Conservation (phyloP, 176 grass and related monocot species). For the Microstegium vimineum region DNA sequence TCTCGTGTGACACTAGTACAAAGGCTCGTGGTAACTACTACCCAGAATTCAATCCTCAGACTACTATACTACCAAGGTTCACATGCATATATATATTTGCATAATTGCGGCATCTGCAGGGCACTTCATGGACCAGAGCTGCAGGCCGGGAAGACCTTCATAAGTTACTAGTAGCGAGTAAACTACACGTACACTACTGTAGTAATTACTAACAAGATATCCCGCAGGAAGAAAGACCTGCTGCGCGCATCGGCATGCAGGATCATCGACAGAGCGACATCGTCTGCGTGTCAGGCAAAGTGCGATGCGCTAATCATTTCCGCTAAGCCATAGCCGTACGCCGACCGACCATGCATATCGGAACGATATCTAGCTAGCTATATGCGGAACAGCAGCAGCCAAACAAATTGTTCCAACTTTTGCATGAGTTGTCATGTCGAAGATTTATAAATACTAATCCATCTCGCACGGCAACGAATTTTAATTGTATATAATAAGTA, state of each 20-base stretch:
- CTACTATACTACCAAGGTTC: background rate
- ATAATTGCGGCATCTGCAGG: background rate
- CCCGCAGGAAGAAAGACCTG: background rate
- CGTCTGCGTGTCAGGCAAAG: slow-evolving; percentile 16
- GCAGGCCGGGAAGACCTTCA: background rate
- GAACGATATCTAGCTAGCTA: background rate
- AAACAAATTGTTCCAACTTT: background rate
- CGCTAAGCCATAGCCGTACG: background rate
- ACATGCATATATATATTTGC: background rate
- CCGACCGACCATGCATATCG: background rate
- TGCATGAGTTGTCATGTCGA: slow-evolving; percentile 31
- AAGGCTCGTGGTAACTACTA: too few species aligned
- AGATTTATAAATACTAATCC: background rate
- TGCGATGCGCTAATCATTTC: background rate
- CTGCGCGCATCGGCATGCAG: too few species aligned
- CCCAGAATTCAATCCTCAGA: too few species aligned
- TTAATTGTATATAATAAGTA: background rate
- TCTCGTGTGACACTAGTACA: background rate
- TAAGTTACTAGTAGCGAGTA: too few species aligned
- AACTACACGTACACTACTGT: too few species aligned
- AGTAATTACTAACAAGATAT: background rate
- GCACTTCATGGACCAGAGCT: background rate
- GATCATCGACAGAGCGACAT: too few species aligned
- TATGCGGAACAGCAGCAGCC: background rate
- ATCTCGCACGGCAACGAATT: background rate